Conservation (phyloP, 164 flowering plant genomes). For the Tetracentron sinense region DNA sequence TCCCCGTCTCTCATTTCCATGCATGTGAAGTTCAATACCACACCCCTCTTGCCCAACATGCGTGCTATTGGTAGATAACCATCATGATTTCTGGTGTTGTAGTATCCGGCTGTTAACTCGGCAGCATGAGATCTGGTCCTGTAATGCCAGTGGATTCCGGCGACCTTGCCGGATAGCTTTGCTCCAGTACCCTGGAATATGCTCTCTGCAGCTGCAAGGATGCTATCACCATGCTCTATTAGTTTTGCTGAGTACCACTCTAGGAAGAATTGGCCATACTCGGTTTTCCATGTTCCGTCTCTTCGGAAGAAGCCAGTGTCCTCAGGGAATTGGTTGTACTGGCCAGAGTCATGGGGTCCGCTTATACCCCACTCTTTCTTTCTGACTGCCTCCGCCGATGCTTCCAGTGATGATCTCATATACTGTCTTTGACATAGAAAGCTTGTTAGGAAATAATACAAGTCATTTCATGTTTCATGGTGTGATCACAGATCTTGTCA, state of each 20-base stretch:
- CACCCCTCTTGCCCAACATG: neutral
- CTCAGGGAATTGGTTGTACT: slow-evolving; percentile 36
- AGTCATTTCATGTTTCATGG: too few species aligned
- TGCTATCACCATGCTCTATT: slow-evolving; percentile 43
- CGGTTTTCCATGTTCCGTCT: slow-evolving; percentile 35
- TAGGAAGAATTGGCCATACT: slow-evolving; percentile 45
- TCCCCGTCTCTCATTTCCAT: slow-evolving; percentile 35
- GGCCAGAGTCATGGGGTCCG: slow-evolving; percentile 39
- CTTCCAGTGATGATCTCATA: too few species aligned
- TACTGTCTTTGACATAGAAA: neutral
- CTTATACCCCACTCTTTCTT: slow-evolving; percentile 31
- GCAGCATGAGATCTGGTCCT: slow-evolving; percentile 9
- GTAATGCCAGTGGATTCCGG: slow-evolving; percentile 19
- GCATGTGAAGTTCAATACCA: slow-evolving; percentile 35
- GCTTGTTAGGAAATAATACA: too few species aligned
- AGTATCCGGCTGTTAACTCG: slow-evolving; percentile 31
- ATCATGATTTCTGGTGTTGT: too few species aligned
- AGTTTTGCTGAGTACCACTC: slow-evolving; percentile 40
- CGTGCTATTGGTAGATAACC: too few species aligned
- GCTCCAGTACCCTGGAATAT: neutral
- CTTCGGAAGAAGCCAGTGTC: slow-evolving; percentile 41
- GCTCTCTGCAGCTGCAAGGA: slow-evolving; percentile 18
- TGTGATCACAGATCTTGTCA: too few species aligned
- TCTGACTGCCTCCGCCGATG: too few species aligned
- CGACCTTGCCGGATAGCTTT: slow-evolving; percentile 20